A percentile compares a stretch with the other conserved stretches of the same genome.
Conservation (phyloP, 179 eudicot species). For the Gypsophila paniculata region DNA sequence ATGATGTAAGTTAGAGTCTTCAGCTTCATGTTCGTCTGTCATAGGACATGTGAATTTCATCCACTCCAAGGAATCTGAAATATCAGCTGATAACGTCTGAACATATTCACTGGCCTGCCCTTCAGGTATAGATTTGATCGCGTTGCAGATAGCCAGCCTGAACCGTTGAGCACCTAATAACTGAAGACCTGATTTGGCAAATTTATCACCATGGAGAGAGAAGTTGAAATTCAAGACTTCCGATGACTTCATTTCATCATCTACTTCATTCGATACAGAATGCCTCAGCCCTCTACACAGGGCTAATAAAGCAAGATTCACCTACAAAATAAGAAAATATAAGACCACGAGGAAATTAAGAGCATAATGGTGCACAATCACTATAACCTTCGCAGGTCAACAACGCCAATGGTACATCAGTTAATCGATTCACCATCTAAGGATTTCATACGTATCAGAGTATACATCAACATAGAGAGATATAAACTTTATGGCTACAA, state of each 20-base stretch:
- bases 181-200: slow-evolving; percentile 52
- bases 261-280: slow-evolving; percentile 32
- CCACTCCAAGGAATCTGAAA: slow-evolving; percentile 78
- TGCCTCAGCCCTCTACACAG: slow-evolving; percentile 65
- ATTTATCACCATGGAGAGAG: slow-evolving; percentile 34
- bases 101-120: slow-evolving; percentile 77
- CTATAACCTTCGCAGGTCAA: no score
- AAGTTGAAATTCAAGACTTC: slow-evolving; percentile 22
- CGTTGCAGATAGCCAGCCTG: slow-evolving; percentile 58
- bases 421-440: neutral
- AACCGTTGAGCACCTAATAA: slow-evolving; percentile 59
- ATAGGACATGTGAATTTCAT: slow-evolving; percentile 37
- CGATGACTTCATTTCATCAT: slow-evolving; percentile 25
- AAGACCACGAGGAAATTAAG: slow-evolving; percentile 21
- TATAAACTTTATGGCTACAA: neutral
- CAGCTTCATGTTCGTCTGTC: slow-evolving; percentile 24
- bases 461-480: neutral
- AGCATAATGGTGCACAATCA: neutral
- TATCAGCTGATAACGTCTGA: slow-evolving; percentile 53
- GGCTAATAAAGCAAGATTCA: slow-evolving; percentile 56
- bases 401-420: no score
- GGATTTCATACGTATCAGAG: neutral
- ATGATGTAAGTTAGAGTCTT: slow-evolving; percentile 23
- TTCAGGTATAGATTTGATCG: slow-evolving; percentile 74
- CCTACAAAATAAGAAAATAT: slow-evolving; percentile 42